Evolutionary conservation across 495 filamentous ascomycete genomes (phyloP), one percentile per base, ranked within the genome.

Genomic region (Usnea hakonensis): DNA sequence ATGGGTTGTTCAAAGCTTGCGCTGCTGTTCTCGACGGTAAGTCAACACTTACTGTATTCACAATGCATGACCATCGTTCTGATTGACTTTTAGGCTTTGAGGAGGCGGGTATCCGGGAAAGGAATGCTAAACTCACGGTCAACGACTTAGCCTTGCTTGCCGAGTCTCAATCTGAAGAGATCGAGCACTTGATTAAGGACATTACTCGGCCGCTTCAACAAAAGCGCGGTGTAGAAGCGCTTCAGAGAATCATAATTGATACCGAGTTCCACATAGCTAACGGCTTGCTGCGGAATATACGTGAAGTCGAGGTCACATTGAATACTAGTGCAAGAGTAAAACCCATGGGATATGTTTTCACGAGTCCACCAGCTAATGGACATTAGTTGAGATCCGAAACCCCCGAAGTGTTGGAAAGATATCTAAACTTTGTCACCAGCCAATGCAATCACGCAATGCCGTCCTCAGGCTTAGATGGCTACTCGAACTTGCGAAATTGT

Each of bases 251-350:
- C 13, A 48, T 61, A 28, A 8, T 32, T 13, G 36, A 61, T 13
- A 40, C 37, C 13, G 59, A 61, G 16, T n/a, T 17, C 5, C 59
- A 35, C 41, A 26, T 61, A 55, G 17, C n/a, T 6, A 32, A 48
- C 23, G 59, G 59, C 6, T 61, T 61, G 5, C 23, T 61, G 48
- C 19, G 9, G 19, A 44, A 61, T 10, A 5, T 28, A 13, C 59
- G 37, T 43, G 59, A 61, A 33, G 48, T 61, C 10, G 59, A 61
- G 50, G 50, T 61, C 19, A 21, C 14, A 16, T 55, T 61, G 50
- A 33, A 16, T 13, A 21, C 36, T n/a, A 55, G 59, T 40, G 59
- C 23, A 17, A 61, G 53, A 32, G 59, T 61, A 61, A 61, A 37
- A 4, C 35, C 5, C 16, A 9, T 19, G 28, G n/a, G n/a, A n/a